Percentiles rank a stretch among this genome's conserved stretches.
Evolutionary conservation across 148 eudicot genomes (phyloP).

Genomic region (Rhododendron griersonianum): DNA sequence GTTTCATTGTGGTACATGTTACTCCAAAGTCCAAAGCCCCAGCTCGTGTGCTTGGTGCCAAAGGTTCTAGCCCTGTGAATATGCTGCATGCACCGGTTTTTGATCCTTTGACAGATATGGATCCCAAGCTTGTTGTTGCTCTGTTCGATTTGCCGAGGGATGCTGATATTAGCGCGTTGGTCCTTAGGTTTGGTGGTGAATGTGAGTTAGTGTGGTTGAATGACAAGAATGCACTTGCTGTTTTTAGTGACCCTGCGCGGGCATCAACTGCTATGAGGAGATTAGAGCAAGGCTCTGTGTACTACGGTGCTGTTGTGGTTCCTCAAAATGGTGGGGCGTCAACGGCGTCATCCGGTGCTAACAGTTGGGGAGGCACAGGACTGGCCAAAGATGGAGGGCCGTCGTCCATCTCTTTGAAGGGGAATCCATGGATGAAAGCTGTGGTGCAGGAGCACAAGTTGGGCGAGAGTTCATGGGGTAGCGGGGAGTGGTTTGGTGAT

Average conservation of each 20-base stretch:
- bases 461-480: constrained; percentile 68
- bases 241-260: constrained; percentile 84
- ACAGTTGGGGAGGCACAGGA: constrained; percentile 46
- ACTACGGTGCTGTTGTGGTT: constrained; percentile 65
- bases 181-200: constrained; percentile 94
- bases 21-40: constrained; percentile 78
- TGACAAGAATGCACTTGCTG: constrained; percentile 90
- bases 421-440: constrained; percentile 73
- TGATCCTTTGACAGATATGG: constrained; percentile 83
- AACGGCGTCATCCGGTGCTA: constrained; percentile 27
- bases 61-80: constrained; percentile 36
- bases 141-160: constrained; percentile 87
- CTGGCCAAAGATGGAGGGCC: constrained; percentile 20
- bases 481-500: constrained; percentile 46
- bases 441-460: constrained; percentile 46
- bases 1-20: constrained; percentile 72
- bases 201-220: constrained; percentile 97
- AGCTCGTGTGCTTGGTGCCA: constrained; percentile 65
- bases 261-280: constrained; percentile 99
- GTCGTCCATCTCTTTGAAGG: constrained; percentile 26
- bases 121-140: constrained; percentile 86
- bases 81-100: constrained; percentile 44
- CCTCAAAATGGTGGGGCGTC: constrained; percentile 38
- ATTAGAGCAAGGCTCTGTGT: constrained; percentile 80
- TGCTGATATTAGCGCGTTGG: constrained; percentile 84